A percentile compares a stretch with the other conserved stretches of the same genome.
These are phyloP conservation scores for Eleusine indica DNA, from an alignment of 176 grass and related monocot species.

Conservation along the genomic window DNA sequence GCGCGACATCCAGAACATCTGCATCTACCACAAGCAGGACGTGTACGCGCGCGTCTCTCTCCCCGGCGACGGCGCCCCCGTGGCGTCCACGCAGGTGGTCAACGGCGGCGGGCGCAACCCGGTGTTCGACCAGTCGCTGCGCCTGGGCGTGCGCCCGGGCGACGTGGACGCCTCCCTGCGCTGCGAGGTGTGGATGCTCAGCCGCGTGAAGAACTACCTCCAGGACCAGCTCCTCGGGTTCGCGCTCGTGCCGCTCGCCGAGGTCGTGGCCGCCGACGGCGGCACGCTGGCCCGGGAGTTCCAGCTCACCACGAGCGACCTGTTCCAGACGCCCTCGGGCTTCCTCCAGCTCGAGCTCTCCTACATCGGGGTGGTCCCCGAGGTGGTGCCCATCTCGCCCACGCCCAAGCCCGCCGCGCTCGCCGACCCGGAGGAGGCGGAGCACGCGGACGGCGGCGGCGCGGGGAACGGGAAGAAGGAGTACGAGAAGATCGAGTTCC, in stretches of 20 bases:
- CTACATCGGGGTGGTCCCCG: conserved; percentile 85
- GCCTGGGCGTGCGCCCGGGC: conserved; percentile 62
- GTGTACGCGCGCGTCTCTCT: conserved; percentile 88
- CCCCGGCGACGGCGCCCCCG: conserved; percentile 50
- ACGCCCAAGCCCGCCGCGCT: conserved; percentile 49
- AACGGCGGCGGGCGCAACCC: conserved; percentile 94
- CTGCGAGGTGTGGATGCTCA: conserved; percentile 99
- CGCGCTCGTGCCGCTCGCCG: conserved; percentile 79
- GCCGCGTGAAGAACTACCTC: conserved; percentile 89
- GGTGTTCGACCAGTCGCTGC: conserved; percentile 94
- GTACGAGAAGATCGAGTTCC: conserved; percentile 94
- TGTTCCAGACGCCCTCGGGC: conserved; percentile 84
- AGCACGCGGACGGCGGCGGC: neutral
- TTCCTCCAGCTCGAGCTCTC: conserved; percentile 87
- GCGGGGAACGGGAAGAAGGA: conserved; percentile 33
- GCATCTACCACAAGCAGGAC: conserved; percentile 99
- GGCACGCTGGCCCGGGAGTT: conserved; percentile 74
- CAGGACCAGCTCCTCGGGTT: conserved; percentile 93
- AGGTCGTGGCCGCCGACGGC: conserved; percentile 58
- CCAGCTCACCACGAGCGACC: conserved; percentile 79
- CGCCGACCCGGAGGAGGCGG: conserved; percentile 29
- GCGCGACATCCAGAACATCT: conserved; percentile 99
- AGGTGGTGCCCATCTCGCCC: conserved; percentile 70
- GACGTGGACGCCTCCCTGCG: conserved; percentile 66
- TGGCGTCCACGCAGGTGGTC: conserved; percentile 71